Evolutionary conservation across 768 basidiomycete genomes (phyloP).

Genomic region (Xerocomellus intermedius): DNA sequence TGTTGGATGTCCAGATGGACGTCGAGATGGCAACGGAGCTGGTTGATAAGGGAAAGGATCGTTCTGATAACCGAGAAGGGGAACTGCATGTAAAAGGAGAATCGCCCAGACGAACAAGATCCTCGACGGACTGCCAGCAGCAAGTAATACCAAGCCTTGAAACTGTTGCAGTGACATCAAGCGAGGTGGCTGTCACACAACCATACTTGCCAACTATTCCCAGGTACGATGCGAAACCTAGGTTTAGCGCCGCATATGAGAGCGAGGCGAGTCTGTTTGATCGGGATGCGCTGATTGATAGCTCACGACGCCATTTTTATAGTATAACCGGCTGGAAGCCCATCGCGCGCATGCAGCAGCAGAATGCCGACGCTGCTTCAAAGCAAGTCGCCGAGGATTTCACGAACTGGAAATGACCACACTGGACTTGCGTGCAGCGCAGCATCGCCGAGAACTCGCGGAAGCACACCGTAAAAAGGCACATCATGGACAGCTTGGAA

Average conservation of each 20-base stretch:
- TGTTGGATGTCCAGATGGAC: conserved; percentile 4
- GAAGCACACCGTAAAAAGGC: conserved; percentile 62
- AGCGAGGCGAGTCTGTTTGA: conserved; percentile 23
- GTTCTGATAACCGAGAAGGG: conserved; percentile 13
- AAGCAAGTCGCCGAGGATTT: conserved; percentile 46
- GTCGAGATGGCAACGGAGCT: conserved; percentile 6
- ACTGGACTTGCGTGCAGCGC: conserved; percentile 59
- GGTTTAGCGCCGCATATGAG: conserved; percentile 27
- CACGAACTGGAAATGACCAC: conserved; percentile 61
- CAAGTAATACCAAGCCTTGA: conserved; percentile 6
- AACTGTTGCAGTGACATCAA: conserved; percentile 13
- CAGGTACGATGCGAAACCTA: conserved; percentile 26
- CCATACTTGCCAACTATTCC: conserved; percentile 36
- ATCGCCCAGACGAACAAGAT: conserved; percentile 26
- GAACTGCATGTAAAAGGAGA: conserved; percentile 20
- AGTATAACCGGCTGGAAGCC: conserved; percentile 36
- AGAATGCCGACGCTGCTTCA: conserved; percentile 40
- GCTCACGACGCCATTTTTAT: background rate
- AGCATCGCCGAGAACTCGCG: conserved; percentile 56
- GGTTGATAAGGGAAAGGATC: conserved; percentile 15
- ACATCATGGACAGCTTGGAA: conserved; percentile 57
- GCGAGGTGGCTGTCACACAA: conserved; percentile 21
- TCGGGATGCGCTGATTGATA: background rate
- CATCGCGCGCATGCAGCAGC: conserved; percentile 40
- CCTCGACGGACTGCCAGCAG: conserved; percentile 9